Percentiles rank a stretch among this genome's conserved stretches.
These are phyloP conservation scores for Iodosphaeria phyllophila DNA, from an alignment of 2,329 filamentous ascomycete genomes.

Conservation along the genomic window DNA sequence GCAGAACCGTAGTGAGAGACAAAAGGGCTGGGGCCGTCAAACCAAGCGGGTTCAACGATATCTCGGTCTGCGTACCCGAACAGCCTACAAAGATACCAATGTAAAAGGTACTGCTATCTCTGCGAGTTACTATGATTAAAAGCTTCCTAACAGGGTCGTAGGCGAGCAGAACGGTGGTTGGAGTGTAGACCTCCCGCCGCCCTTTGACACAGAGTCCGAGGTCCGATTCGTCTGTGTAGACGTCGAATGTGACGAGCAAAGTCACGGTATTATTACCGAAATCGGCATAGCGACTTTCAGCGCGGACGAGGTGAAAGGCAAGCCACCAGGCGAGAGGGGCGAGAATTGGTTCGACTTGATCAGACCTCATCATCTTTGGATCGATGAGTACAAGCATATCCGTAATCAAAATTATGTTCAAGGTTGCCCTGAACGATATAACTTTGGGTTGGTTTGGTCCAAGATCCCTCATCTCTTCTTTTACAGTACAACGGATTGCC, in stretches of 20 bases:
- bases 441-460: constrained; percentile 45
- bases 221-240: constrained; percentile 65
- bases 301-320: constrained; percentile 31
- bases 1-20: constrained; percentile 26
- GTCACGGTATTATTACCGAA: constrained; percentile 55
- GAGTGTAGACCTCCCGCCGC: constrained; percentile 18
- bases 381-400: constrained; percentile 47
- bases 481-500: not conserved
- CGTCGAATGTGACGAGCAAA: constrained; percentile 60
- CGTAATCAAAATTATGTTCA: constrained; percentile 49
- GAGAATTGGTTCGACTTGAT: constrained; percentile 50
- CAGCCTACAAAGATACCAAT: not conserved
- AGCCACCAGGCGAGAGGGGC: constrained; percentile 42
- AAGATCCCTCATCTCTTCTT: too few species aligned
- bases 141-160: too few species aligned
- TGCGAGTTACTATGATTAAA: too few species aligned
- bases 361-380: constrained; percentile 54
- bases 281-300: constrained; percentile 72
- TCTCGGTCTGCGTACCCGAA: constrained; percentile 38
- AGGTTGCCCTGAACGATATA: constrained; percentile 57
- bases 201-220: constrained; percentile 28
- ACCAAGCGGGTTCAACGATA: constrained; percentile 50
- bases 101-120: constrained; percentile 3
- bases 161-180: constrained; percentile 16
- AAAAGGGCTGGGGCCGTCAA: constrained; percentile 31